Conservation (phyloP, 139 green algal genomes). For the Micractinium sp. region DNA sequence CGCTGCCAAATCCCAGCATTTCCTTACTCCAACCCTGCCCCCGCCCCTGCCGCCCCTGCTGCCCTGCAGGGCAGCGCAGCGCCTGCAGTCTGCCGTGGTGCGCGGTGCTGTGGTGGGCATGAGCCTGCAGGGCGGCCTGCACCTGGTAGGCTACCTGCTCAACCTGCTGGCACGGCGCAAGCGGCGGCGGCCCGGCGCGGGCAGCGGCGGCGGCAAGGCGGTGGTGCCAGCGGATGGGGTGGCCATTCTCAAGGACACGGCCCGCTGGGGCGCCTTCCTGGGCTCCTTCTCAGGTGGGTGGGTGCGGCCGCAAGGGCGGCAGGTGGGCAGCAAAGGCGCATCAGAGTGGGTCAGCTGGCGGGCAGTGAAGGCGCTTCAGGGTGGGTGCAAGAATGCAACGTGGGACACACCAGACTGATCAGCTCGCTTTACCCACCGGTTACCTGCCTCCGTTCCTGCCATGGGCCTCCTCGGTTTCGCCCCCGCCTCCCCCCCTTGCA, state of each 20-base stretch:
- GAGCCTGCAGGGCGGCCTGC: conserved; percentile 54
- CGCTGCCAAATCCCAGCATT: background rate
- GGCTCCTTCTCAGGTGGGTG: conserved; percentile 42
- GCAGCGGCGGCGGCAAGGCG: background rate
- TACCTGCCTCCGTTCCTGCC: no score
- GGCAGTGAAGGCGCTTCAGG: background rate
- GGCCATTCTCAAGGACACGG: conserved; percentile 63
- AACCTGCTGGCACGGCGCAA: conserved; percentile 26
- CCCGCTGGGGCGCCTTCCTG: conserved; percentile 76
- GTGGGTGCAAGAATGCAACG: no score
- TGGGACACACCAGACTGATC: no score
- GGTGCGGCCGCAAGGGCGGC: no score
- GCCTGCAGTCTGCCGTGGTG: conserved; percentile 46
- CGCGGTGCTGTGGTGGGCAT: conserved; percentile 48
- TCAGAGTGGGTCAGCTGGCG: no score
- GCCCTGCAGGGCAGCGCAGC: background rate
- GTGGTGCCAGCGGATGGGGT: conserved; percentile 5
- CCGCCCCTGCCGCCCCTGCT: background rate
- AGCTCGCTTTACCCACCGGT: no score
- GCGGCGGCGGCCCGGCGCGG: background rate
- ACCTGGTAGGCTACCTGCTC: conserved; percentile 46
- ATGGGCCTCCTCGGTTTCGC: no score
- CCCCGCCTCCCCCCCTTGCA: no score
- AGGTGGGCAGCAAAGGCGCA: background rate
- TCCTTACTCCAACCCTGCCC: no score